Evolutionary conservation across 208 protist genomes (phyloP).

Genomic region (Leishmania aethiopica): DNA sequence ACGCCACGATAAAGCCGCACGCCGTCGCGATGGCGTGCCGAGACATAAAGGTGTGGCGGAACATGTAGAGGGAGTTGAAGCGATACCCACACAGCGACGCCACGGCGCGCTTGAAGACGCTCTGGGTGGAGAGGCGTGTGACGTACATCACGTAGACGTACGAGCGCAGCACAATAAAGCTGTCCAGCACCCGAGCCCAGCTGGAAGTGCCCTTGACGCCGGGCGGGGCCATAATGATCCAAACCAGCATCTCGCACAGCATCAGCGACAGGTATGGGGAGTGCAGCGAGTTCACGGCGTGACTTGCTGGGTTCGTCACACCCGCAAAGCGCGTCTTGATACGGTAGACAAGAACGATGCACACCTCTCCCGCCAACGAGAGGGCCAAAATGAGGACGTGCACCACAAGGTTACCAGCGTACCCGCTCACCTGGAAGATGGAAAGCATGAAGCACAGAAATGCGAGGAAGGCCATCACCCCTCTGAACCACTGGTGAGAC

Average conservation of each 20-base stretch:
- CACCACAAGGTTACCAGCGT: constrained; percentile 35
- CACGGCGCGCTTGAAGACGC: constrained; percentile 54
- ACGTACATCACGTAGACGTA: constrained; percentile 71
- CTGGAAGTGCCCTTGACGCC: constrained; percentile 23
- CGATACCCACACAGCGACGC: constrained; percentile 50
- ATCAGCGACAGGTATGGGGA: constrained; percentile 44
- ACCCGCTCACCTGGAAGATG: constrained; percentile 48
- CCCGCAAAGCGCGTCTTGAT: constrained; percentile 63
- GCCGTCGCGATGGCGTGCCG: constrained; percentile 25
- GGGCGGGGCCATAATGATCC: constrained; percentile 70
- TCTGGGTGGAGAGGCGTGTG: constrained; percentile 33
- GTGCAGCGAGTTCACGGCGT: constrained; percentile 50
- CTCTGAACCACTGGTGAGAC: constrained; percentile 55
- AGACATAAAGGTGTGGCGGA: constrained; percentile 39
- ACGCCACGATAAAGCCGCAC: constrained; percentile 31
- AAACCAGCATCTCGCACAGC: constrained; percentile 68
- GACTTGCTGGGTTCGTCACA: constrained; percentile 42
- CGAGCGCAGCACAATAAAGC: constrained; percentile 60
- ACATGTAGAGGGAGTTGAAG: constrained; percentile 42
- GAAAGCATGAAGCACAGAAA: constrained; percentile 54
- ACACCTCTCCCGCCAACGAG: constrained; percentile 52
- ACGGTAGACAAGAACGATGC: constrained; percentile 53
- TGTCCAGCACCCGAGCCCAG: constrained; percentile 50
- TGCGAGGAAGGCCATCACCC: constrained; percentile 57
- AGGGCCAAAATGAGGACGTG: constrained; percentile 56